phyloP scores from a whole-genome alignment of 1,284 basidiomycete species.

The Serendipita sp. region DNA sequence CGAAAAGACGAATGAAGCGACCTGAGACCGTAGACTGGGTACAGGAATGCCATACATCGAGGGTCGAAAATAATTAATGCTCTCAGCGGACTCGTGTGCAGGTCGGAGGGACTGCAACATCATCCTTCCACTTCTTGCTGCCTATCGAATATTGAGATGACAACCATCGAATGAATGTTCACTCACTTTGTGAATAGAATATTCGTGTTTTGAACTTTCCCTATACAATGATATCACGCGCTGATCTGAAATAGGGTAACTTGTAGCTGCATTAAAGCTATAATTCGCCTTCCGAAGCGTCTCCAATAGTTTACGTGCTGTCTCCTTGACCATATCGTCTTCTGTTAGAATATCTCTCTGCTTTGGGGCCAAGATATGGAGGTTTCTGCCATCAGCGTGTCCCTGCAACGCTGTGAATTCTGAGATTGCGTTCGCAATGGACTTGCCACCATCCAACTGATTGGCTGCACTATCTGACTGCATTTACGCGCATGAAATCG shows the following conservation, averaged over 20 bases:
- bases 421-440: not conserved
- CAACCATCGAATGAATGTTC: not conserved
- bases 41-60: not conserved
- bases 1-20: not conserved
- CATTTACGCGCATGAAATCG: not conserved
- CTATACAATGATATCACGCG: not conserved
- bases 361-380: not conserved
- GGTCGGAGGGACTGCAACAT: not conserved
- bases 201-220: not conserved
- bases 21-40: not conserved
- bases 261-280: not conserved
- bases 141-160: not conserved
- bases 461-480: not conserved
- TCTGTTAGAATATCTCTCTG: not conserved
- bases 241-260: not conserved
- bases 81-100: not conserved
- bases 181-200: constrained; percentile 1
- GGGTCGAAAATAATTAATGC: not conserved
- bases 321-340: not conserved
- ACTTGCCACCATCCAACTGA: not conserved
- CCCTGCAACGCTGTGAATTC: too few relatives aligned
- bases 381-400: not conserved
- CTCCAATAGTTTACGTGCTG: not conserved
- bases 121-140: not conserved
- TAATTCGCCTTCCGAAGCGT: not conserved